These are phyloP conservation scores for Penicillium verhagenii DNA, from an alignment of 495 filamentous ascomycete species.

Conservation along the genomic window DNA sequence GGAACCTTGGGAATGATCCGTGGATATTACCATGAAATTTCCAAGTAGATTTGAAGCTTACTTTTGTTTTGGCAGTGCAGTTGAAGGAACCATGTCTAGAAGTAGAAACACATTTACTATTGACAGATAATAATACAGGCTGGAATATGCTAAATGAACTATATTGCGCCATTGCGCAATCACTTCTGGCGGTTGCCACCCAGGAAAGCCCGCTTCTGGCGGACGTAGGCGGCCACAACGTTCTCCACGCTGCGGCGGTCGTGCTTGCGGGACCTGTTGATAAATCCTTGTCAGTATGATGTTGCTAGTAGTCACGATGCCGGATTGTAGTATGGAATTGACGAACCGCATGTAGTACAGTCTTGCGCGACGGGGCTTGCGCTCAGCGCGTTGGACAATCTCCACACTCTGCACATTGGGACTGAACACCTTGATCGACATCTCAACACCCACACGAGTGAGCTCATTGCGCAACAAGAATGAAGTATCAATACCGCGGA, in stretches of 20 bases:
- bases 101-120: constrained; percentile 25
- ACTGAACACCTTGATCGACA: constrained; percentile 93
- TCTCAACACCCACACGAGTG: constrained; percentile 85
- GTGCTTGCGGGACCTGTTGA: constrained; percentile 58
- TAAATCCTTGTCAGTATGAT: constrained; percentile 4
- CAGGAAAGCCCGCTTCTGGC: constrained; percentile 53
- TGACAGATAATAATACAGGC: constrained; percentile 41
- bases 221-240: constrained; percentile 66
- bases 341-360: constrained; percentile 89
- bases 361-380: constrained; percentile 82
- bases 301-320: constrained; percentile 35
- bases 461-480: constrained; percentile 82
- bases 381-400: constrained; percentile 80
- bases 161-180: constrained; percentile 13
- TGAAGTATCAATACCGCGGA: constrained; percentile 80
- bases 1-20: too few relatives aligned
- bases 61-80: too few relatives aligned
- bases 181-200: constrained; percentile 28
- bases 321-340: constrained; percentile 1
- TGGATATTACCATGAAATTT: too few relatives aligned
- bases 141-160: constrained; percentile 27
- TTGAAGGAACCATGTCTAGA: neutral
- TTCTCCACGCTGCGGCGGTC: constrained; percentile 70
- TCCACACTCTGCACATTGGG: constrained; percentile 89
- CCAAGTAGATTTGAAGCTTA: too few relatives aligned